Evolutionary conservation across 495 filamentous ascomycete genomes (phyloP).

Genomic region (Aspergillus cavernicola): DNA sequence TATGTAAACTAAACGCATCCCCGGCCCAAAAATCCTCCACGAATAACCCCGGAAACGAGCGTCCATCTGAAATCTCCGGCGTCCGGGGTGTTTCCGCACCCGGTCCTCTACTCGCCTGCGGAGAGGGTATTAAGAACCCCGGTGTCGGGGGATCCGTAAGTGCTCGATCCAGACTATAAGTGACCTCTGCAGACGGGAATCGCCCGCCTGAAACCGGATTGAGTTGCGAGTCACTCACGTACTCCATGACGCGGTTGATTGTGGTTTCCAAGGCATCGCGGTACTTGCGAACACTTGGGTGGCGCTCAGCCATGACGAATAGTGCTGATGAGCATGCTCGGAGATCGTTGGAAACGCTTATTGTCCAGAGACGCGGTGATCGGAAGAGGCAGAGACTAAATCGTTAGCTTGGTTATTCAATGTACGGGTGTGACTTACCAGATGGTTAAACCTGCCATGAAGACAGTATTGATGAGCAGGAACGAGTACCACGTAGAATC

Average conservation of each 20-base stretch:
- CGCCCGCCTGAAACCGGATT: background rate
- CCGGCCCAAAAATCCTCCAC: constrained; percentile 19
- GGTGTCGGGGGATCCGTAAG: background rate
- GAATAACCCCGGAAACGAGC: constrained; percentile 6
- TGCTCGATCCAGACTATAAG: background rate
- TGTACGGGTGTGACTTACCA: constrained; percentile 15
- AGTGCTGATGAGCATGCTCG: constrained; percentile 39
- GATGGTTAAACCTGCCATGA: constrained; percentile 42
- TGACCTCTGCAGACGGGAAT: background rate
- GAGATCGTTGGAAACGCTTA: constrained; percentile 35
- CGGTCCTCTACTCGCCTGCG: background rate
- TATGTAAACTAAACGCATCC: constrained; percentile 8
- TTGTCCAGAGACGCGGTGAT: constrained; percentile 32
- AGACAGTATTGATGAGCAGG: constrained; percentile 38
- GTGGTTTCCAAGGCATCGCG: constrained; percentile 41
- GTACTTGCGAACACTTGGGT: constrained; percentile 34
- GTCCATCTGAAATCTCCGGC: background rate
- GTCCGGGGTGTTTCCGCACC: background rate
- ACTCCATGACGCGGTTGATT: constrained; percentile 38
- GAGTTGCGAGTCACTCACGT: constrained; percentile 9
- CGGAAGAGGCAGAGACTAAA: constrained; percentile 25
- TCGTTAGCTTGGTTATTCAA: too few relatives aligned
- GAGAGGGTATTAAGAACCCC: background rate
- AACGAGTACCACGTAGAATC: constrained; percentile 39
- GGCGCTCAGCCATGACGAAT: constrained; percentile 43